Evolutionary conservation across 345 rosid genomes (phyloP).

Genomic region (Turritis glabra): DNA sequence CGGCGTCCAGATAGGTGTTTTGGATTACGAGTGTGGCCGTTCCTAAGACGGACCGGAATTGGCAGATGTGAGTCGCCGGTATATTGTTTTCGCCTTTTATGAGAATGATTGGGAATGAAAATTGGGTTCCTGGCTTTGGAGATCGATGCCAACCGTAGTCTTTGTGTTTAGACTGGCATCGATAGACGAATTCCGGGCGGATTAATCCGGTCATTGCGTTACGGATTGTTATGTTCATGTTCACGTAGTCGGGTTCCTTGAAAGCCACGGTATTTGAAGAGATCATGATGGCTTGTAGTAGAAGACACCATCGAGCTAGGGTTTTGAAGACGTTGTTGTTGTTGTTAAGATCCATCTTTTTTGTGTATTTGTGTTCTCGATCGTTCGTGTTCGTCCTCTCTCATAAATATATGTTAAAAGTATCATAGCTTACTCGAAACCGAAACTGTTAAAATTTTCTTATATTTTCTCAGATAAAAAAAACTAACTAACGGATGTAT

Average conservation of each 20-base stretch:
- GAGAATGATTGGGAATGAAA: constrained; percentile 32
- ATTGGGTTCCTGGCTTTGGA: constrained; percentile 20
- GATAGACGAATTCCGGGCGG: constrained; percentile 29
- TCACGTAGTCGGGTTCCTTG: constrained; percentile 30
- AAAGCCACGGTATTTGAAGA: constrained; percentile 22
- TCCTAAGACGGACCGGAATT: constrained; percentile 31
- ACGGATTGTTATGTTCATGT: constrained; percentile 40
- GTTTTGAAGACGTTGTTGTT: constrained; percentile 9
- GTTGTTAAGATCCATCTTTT: constrained; percentile 10
- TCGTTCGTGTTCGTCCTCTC: neutral
- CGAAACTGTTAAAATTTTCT: constrained; percentile 7
- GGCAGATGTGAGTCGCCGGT: constrained; percentile 37
- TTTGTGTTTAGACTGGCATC: constrained; percentile 39
- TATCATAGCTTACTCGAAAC: constrained; percentile 16
- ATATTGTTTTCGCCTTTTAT: constrained; percentile 32
- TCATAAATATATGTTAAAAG: neutral
- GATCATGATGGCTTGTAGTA: constrained; percentile 30
- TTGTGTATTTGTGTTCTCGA: neutral
- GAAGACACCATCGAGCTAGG: constrained; percentile 27
- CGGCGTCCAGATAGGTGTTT: constrained; percentile 33
- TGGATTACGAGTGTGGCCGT: constrained; percentile 34
- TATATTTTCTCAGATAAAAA: neutral
- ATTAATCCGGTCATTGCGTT: constrained; percentile 33
- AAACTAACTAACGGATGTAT: constrained; percentile 1
- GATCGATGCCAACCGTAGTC: constrained; percentile 41